phyloP scores from a whole-genome alignment of 345 rosid genomes.

The Durio zibethinus region DNA sequence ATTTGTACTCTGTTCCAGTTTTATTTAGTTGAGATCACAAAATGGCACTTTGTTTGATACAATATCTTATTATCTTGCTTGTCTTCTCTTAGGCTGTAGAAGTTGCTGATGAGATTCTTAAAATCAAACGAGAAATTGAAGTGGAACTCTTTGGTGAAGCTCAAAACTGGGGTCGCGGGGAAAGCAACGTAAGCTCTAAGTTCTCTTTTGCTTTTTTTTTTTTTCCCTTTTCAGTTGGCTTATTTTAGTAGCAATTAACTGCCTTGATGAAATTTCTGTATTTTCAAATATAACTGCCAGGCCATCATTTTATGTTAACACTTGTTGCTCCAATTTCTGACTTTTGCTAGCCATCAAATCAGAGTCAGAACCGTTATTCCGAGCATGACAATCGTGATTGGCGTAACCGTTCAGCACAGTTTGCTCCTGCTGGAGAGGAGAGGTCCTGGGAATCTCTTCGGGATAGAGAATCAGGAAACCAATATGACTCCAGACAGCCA shows the following conservation, averaged over 20 bases:
- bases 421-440: slow-evolving; percentile 62
- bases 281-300: not conserved
- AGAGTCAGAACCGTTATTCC: slow-evolving; percentile 55
- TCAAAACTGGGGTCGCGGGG: slow-evolving; percentile 62
- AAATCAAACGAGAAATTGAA: slow-evolving; percentile 59
- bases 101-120: slow-evolving; percentile 61
- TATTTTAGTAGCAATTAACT: not conserved
- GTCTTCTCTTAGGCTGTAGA: slow-evolving; percentile 37
- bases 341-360: slow-evolving; percentile 42
- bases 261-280: not conserved
- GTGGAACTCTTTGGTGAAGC: slow-evolving; percentile 75
- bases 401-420: slow-evolving; percentile 68
- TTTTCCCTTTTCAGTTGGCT: not conserved
- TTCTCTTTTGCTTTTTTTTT: not conserved
- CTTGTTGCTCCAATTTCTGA: not conserved
- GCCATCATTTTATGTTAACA: not conserved
- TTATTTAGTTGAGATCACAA: not conserved
- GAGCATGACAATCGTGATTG: slow-evolving; percentile 93
- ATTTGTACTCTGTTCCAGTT: not conserved
- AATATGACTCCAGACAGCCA: slow-evolving; percentile 42
- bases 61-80: slow-evolving; percentile 7
- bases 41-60: not conserved
- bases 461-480: slow-evolving; percentile 41
- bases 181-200: slow-evolving; percentile 51
- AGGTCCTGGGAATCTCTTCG: slow-evolving; percentile 57